Evolutionary conservation across 2,329 filamentous ascomycete genomes (phyloP).

Genomic region (Curvularia verruculosa): DNA sequence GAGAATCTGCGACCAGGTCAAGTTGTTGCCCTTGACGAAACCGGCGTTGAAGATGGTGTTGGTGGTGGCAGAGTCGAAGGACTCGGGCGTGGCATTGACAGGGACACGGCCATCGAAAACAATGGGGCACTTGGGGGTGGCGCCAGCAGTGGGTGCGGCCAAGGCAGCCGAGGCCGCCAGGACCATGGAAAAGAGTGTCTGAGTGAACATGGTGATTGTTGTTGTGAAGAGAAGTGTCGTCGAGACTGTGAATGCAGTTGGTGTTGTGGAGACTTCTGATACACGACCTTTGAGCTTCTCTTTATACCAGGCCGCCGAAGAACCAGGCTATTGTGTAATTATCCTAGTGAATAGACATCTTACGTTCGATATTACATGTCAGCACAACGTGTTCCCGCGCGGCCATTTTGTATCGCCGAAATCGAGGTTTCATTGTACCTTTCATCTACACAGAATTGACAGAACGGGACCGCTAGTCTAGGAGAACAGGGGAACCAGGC

Average conservation of each 20-base stretch:
- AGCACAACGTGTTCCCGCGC: slow-evolving; percentile 13
- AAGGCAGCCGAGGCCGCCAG: slow-evolving; percentile 33
- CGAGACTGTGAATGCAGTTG: slow-evolving; percentile 13
- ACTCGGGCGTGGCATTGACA: slow-evolving; percentile 28
- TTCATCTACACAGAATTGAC: slow-evolving; percentile 5
- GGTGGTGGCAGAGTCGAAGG: slow-evolving; percentile 42
- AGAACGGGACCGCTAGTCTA: not conserved
- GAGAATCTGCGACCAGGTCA: slow-evolving; percentile 60
- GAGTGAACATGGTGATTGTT: slow-evolving; percentile 31
- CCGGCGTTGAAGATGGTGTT: slow-evolving; percentile 57
- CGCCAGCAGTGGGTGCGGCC: slow-evolving; percentile 29
- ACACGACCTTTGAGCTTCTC: slow-evolving; percentile 2
- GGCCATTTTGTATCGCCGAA: slow-evolving; percentile 20
- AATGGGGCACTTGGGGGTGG: slow-evolving; percentile 42
- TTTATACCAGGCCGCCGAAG: slow-evolving; percentile 23
- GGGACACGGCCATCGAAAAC: slow-evolving; percentile 48
- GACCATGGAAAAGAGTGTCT: slow-evolving; percentile 27
- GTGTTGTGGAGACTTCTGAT: not conserved
- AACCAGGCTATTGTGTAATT: not conserved
- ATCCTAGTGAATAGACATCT: not conserved
- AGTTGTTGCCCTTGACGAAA: slow-evolving; percentile 60
- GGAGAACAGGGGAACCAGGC: not conserved
- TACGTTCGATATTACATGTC: not conserved
- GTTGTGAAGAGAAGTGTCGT: slow-evolving; percentile 2
- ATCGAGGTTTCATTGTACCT: slow-evolving; percentile 22